A percentile compares a stretch with the other conserved stretches of the same genome.
Conservation (phyloP, 257 asterid genomes). For the Scutellaria baicalensis region DNA sequence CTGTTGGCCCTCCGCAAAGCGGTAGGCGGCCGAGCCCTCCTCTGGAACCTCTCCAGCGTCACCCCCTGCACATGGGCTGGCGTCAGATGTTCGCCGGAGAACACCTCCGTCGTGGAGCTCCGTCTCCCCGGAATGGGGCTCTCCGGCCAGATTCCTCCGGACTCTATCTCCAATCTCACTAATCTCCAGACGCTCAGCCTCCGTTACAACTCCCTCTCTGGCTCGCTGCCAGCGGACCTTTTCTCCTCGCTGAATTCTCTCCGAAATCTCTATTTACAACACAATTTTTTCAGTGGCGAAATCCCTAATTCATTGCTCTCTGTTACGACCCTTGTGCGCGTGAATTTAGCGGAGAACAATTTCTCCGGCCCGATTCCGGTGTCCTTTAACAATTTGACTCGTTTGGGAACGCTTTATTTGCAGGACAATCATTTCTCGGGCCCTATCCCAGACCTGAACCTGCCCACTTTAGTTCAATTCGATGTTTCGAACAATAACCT, state of each 20-base stretch:
- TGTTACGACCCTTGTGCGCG: slow-evolving; percentile 40
- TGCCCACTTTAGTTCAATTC: slow-evolving; percentile 38
- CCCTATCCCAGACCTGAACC: slow-evolving; percentile 41
- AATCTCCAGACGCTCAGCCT: slow-evolving; percentile 63
- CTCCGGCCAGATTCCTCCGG: slow-evolving; percentile 49
- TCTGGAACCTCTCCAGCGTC: slow-evolving; percentile 54
- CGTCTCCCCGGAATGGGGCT: slow-evolving; percentile 79
- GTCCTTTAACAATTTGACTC: slow-evolving; percentile 43
- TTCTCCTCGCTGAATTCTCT: slow-evolving; percentile 37
- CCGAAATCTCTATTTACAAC: slow-evolving; percentile 51
- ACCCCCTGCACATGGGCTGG: slow-evolving; percentile 69
- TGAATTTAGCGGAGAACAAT: slow-evolving; percentile 53
- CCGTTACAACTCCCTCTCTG: slow-evolving; percentile 62
- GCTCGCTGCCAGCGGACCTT: slow-evolving; percentile 48
- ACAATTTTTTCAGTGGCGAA: slow-evolving; percentile 48
- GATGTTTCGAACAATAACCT: slow-evolving; percentile 55
- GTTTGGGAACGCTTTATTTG: slow-evolving; percentile 60
- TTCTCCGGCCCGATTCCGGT: slow-evolving; percentile 56
- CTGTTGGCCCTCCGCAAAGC: slow-evolving; percentile 58
- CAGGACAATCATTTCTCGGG: slow-evolving; percentile 60
- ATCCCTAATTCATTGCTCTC: slow-evolving; percentile 51
- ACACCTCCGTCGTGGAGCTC: slow-evolving; percentile 46
- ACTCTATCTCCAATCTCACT: slow-evolving; percentile 48
- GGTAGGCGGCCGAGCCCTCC: slow-evolving; percentile 55
- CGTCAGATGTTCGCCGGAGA: slow-evolving; percentile 38